Base-by-base conservation (phyloP, 169 alveolate genomes). In the Cytauxzoon felis region DNA sequence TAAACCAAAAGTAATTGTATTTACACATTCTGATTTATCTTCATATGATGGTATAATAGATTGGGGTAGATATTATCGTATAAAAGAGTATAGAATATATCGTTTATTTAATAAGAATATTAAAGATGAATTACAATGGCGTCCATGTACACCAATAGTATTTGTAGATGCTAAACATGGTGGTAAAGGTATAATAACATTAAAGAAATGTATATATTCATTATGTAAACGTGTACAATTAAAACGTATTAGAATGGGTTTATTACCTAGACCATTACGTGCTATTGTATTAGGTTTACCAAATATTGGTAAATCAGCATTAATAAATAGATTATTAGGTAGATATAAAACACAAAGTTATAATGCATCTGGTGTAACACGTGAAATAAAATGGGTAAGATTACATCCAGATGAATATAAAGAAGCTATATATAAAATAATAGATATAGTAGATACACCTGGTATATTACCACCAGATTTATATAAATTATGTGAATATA, bases 301-400 rank as follows among this genome's bases (percentile, higher is more conserved):
- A 0, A 89, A 89, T 45, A 91, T 87, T 16, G 94, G 94, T 1
- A 89, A 89, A 67, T 73, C 89, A 30, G 90, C 92, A 6, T 61
- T 89, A 16, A 75, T 85, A 43, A 89, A 89, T 53, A 41, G 91
- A 21, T 69, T 89, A 29, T 67, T 87, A 42, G 92, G 90, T 26
- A 43, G 86, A 47, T 84, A 69, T 49, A 83, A 66, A 34, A 73
- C 90, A 26, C 79, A 82, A 47, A 81, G 92, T 47, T 83, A 64
- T 81, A 80, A 86, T 38, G 51, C 58, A 26, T 91, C 94, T 2
- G 94, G 94, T 38, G 67, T 81, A 38, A 87, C 94, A 18, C 66
- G 65, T 29, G 61, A 78, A 24, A 79, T 80, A 7, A 41, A 69
- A 60, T 68, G 21, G 50, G 82, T 83, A 41, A 62, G 64, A 11